Conservation (phyloP, 176 grass and related monocot genomes). For the Ensete glaucum region DNA sequence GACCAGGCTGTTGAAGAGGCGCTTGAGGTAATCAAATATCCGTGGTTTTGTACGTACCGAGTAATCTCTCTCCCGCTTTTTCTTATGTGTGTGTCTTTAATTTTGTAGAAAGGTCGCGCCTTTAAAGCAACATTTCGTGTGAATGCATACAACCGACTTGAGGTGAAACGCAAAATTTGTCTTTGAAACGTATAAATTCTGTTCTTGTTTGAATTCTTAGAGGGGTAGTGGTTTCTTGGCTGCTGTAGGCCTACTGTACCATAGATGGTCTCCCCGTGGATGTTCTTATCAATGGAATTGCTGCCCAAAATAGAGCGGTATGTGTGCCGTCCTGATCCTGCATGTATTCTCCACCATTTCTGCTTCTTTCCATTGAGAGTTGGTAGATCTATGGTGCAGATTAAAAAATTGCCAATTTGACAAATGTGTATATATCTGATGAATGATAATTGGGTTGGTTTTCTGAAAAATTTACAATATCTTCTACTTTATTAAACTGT, state of each 20-base stretch:
- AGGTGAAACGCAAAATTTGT: constrained; percentile 30
- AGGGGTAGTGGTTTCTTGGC: constrained; percentile 1
- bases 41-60: too few species aligned
- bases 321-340: not conserved
- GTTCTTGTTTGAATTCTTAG: not conserved
- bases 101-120: constrained; percentile 52
- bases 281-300: constrained; percentile 61
- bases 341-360: not conserved
- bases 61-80: not conserved
- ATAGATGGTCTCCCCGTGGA: constrained; percentile 66
- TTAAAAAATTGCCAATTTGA: too few species aligned
- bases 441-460: too few species aligned
- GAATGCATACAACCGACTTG: constrained; percentile 72
- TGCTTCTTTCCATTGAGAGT: not conserved
- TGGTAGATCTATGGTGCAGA: not conserved
- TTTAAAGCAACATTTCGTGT: constrained; percentile 71
- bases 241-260: constrained; percentile 86
- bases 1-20: constrained; percentile 54
- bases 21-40: constrained; percentile 40
- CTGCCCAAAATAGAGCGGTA: constrained; percentile 93
- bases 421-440: too few species aligned
- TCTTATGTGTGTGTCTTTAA: not conserved
- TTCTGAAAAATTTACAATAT: too few species aligned
- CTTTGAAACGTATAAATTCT: not conserved
- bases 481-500: too few species aligned